Conservation (phyloP, 192 early-diverging fungal species). For the Coemansia sp. region DNA sequence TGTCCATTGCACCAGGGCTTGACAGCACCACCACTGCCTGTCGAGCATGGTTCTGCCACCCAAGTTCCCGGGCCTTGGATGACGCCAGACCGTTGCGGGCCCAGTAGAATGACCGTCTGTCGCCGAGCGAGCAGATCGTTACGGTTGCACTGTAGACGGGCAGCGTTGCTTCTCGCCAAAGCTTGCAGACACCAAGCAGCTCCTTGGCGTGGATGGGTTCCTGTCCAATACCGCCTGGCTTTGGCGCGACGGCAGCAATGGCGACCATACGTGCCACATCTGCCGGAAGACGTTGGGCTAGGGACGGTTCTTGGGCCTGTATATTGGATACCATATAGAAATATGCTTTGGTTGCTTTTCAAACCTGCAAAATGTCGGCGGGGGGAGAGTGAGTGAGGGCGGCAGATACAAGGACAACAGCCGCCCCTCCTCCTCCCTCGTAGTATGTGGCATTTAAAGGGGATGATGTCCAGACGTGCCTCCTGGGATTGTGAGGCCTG, state of each 20-base stretch:
- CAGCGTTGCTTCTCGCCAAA: constrained; percentile 18
- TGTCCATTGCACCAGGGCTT: background rate
- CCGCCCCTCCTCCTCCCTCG: too few species aligned
- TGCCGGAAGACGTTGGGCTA: background rate
- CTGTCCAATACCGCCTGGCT: background rate
- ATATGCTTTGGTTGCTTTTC: too few species aligned
- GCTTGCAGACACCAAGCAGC: constrained; percentile 6
- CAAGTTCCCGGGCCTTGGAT: constrained; percentile 9
- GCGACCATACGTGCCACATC: constrained; percentile 11
- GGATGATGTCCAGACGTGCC: too few species aligned
- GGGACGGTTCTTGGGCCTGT: too few species aligned
- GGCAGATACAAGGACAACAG: too few species aligned
- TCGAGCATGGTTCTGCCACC: constrained; percentile 12
- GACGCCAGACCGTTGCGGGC: constrained; percentile 13
- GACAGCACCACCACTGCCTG: constrained; percentile 3
- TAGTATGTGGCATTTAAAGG: too few species aligned
- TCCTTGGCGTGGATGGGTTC: constrained; percentile 12
- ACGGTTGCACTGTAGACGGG: constrained; percentile 12
- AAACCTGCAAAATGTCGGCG: too few species aligned
- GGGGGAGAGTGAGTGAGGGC: too few species aligned
- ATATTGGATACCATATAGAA: too few species aligned
- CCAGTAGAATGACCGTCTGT: constrained; percentile 10
- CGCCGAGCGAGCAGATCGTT: constrained; percentile 1
- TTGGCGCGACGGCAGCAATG: background rate
- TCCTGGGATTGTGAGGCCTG: too few species aligned